A percentile compares a stretch with the other conserved stretches of the same genome.
Conservation (phyloP, 2,329 filamentous ascomycete species). For the Aspergillus sp. region DNA sequence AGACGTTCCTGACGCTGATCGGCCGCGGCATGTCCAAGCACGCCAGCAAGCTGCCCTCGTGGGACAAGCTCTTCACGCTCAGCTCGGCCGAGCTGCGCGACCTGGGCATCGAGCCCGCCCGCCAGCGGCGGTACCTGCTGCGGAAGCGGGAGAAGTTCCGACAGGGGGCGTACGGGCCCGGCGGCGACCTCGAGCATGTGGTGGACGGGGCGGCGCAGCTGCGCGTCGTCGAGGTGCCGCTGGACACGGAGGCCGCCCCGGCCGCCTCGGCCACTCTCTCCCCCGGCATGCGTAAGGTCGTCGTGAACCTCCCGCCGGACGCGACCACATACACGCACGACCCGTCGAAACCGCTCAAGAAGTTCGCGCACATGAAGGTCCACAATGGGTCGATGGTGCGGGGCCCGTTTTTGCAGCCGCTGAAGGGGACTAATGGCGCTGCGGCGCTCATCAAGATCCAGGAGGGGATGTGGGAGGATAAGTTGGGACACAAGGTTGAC, state of each 20-base stretch:
- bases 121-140: slow-evolving; percentile 78
- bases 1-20: slow-evolving; percentile 86
- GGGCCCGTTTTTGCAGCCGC: slow-evolving; percentile 70
- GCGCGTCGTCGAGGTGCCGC: slow-evolving; percentile 56
- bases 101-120: slow-evolving; percentile 81
- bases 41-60: slow-evolving; percentile 81
- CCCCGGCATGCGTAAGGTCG: slow-evolving; percentile 55
- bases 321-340: slow-evolving; percentile 56
- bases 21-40: slow-evolving; percentile 82
- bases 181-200: slow-evolving; percentile 79
- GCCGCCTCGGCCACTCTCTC: slow-evolving; percentile 51
- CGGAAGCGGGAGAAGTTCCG: slow-evolving; percentile 85
- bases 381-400: slow-evolving; percentile 67
- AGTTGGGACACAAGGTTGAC: slow-evolving; percentile 85
- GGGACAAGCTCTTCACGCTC: slow-evolving; percentile 85
- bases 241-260: slow-evolving; percentile 29
- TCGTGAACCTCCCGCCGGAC: slow-evolving; percentile 59
- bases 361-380: slow-evolving; percentile 66
- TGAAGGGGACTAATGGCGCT: slow-evolving; percentile 60
- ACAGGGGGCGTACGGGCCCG: slow-evolving; percentile 72
- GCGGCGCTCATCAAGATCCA: slow-evolving; percentile 68
- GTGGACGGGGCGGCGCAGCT: slow-evolving; percentile 59
- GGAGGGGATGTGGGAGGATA: slow-evolving; percentile 92
- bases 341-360: slow-evolving; percentile 46
- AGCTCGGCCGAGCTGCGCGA: slow-evolving; percentile 75